Conservation (phyloP, 768 basidiomycete species). For the Hemileccinum rubropunctum region DNA sequence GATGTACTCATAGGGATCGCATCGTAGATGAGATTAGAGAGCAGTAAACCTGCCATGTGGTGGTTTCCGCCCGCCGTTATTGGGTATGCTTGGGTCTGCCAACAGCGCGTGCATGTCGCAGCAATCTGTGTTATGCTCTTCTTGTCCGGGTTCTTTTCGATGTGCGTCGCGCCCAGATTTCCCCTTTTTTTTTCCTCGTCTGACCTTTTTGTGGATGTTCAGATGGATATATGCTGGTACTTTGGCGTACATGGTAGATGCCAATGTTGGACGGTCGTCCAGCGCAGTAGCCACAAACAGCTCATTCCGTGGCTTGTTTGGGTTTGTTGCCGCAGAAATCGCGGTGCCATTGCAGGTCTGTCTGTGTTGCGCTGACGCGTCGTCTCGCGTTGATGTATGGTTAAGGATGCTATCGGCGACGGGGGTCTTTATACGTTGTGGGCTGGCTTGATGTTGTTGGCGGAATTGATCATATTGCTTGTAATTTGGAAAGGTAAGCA, state of each 20-base stretch:
- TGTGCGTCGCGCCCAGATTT: constrained; percentile 43
- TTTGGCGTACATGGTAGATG: constrained; percentile 85
- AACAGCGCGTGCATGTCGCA: constrained; percentile 61
- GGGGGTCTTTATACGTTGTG: constrained; percentile 78
- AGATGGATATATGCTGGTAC: constrained; percentile 67
- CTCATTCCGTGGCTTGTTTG: constrained; percentile 67
- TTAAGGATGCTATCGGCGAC: constrained; percentile 69
- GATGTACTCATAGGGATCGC: too few relatives aligned
- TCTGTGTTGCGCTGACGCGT: background rate
- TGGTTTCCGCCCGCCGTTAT: constrained; percentile 55
- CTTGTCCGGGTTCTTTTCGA: constrained; percentile 65
- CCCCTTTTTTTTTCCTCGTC: background rate
- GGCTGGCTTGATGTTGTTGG: constrained; percentile 52
- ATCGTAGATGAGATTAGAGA: constrained; percentile 68
- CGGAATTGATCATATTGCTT: constrained; percentile 54
- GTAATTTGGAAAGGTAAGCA: constrained; percentile 57
- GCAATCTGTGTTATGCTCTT: constrained; percentile 76
- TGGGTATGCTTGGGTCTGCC: constrained; percentile 76
- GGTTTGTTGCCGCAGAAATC: constrained; percentile 69
- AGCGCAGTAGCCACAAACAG: constrained; percentile 77
- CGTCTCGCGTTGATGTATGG: background rate
- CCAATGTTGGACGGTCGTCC: constrained; percentile 78
- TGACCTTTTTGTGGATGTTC: background rate
- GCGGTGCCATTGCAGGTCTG: constrained; percentile 66
- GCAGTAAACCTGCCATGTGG: constrained; percentile 56